Evolutionary conservation across 2,329 filamentous ascomycete genomes (phyloP).

Genomic region (Colletotrichum gloeosporioides): DNA sequence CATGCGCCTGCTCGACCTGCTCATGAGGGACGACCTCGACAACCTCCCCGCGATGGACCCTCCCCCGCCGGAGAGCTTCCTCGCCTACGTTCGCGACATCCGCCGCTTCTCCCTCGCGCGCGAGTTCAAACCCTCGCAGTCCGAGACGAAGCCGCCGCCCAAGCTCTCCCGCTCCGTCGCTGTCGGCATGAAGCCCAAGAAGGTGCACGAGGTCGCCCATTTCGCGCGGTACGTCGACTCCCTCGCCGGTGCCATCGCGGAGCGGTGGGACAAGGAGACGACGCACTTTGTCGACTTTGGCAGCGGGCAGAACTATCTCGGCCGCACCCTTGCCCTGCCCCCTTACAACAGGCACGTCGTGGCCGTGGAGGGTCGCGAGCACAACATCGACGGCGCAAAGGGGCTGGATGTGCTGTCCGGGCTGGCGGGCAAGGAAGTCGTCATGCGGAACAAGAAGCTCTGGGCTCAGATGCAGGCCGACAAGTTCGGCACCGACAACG

Average conservation of each 20-base stretch:
- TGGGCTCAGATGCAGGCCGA: constrained; percentile 59
- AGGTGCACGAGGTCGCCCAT: constrained; percentile 89
- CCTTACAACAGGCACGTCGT: constrained; percentile 89
- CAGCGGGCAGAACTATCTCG: constrained; percentile 95
- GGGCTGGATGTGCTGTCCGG: constrained; percentile 84
- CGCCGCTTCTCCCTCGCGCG: constrained; percentile 72
- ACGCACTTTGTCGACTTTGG: constrained; percentile 96
- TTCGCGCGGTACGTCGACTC: constrained; percentile 84
- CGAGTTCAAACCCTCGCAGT: constrained; percentile 51
- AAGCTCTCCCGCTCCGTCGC: constrained; percentile 74
- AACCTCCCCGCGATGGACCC: constrained; percentile 29
- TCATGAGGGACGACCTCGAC: constrained; percentile 78
- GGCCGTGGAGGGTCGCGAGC: constrained; percentile 85
- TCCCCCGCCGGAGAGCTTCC: constrained; percentile 59
- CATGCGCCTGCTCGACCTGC: constrained; percentile 78
- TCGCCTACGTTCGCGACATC: constrained; percentile 76
- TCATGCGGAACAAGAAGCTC: constrained; percentile 84
- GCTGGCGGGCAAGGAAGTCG: constrained; percentile 73
- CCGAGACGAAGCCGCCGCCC: constrained; percentile 47
- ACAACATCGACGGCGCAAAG: constrained; percentile 86
- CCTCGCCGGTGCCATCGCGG: constrained; percentile 62
- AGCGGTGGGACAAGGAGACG: constrained; percentile 63
- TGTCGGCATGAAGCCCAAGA: constrained; percentile 95
- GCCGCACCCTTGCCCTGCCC: constrained; percentile 81
- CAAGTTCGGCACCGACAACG: constrained; percentile 45